phyloP scores from a whole-genome alignment of 1,284 basidiomycete genomes.

The Leccinum glutinopallens region DNA sequence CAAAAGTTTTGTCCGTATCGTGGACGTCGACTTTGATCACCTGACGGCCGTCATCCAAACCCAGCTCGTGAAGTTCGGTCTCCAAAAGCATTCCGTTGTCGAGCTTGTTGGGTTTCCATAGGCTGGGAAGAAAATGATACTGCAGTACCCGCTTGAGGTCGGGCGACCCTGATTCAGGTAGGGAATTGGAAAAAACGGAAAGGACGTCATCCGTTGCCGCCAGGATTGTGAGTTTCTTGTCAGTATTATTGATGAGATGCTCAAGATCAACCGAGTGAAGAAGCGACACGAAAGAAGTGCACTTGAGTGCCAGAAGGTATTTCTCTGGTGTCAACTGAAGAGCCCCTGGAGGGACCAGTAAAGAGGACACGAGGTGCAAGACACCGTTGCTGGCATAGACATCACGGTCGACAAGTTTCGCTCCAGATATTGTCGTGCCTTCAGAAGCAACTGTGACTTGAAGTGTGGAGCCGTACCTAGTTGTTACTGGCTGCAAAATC shows the following conservation, averaged over 20 bases:
- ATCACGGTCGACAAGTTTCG: slow-evolving; percentile 70
- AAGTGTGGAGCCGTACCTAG: slow-evolving; percentile 69
- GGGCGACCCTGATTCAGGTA: slow-evolving; percentile 66
- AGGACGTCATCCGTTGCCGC: slow-evolving; percentile 91
- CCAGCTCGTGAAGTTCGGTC: slow-evolving; percentile 73
- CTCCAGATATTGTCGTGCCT: slow-evolving; percentile 64
- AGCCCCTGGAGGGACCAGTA: slow-evolving; percentile 78
- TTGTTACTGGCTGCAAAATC: slow-evolving; percentile 55
- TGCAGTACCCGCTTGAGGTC: slow-evolving; percentile 68
- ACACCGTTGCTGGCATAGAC: slow-evolving; percentile 96
- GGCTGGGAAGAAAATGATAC: slow-evolving; percentile 89
- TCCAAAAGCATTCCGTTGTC: slow-evolving; percentile 75
- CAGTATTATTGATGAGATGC: slow-evolving; percentile 76
- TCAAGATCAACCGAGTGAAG: slow-evolving; percentile 82
- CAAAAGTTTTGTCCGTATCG: slow-evolving; percentile 46
- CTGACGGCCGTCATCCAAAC: slow-evolving; percentile 70
- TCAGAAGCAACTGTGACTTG: slow-evolving; percentile 56
- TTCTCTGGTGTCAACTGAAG: slow-evolving; percentile 92
- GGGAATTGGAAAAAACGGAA: slow-evolving; percentile 50
- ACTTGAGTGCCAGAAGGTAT: slow-evolving; percentile 86
- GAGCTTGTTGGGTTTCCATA: slow-evolving; percentile 70
- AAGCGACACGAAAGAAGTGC: slow-evolving; percentile 87
- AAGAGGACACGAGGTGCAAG: slow-evolving; percentile 83
- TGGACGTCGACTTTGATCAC: slow-evolving; percentile 73
- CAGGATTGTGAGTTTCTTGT: slow-evolving; percentile 77